Base-by-base conservation (phyloP, 352 stramenopile genomes). In the Pilasporangium apinafurcum region DNA sequence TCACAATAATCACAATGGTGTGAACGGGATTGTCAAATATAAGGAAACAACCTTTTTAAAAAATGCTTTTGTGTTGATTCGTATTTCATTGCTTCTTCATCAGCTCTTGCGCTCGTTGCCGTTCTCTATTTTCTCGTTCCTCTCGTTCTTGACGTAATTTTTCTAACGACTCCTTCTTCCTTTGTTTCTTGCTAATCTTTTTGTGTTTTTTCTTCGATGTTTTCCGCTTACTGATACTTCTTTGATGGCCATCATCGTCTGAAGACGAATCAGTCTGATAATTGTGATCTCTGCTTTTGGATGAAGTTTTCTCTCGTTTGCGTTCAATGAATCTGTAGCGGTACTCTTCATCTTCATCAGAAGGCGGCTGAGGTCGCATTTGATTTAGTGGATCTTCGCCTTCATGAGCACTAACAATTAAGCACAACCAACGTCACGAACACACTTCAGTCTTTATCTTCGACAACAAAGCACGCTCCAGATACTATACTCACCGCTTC, bases 21-120 rank as follows among this genome's bases (percentile, higher is more conserved):
- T 48, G 33, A 62, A 62, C 62, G 68, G 64, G 62, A 81, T 59
- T 81, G 68, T 65, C 58, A 66, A 66, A 55, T 53, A 51, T 24
- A 24, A 47, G 44, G 44, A 34, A 43, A 51, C 40, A 41, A 56
- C 43, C 40, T 40, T 59, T 59, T 38, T 60, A 61, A 55, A 43
- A 26, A 16, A 8, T n/a, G 13, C 55, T 18, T 36, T 62, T 62
- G 62, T 69, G 55, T 65, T 42, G 32, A 24, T 32, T 18, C 24
- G n/a, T n/a, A 35, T 18, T 28, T 27, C 21, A 14, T 4, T 34
- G 10, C 40, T n/a, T 8, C 18, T 26, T 38, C 47, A 76, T 41
- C 5, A 82, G 27, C 40, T 26, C 37, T 2, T 77, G 37, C 8
- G 66, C 62, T 33, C 62, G 53, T 28, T 16, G 34, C 7, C 49